Percentiles rank a stretch among this genome's conserved stretches.
Evolutionary conservation across 2,329 filamentous ascomycete species (phyloP).

Genomic region (Diaporthe capsici): DNA sequence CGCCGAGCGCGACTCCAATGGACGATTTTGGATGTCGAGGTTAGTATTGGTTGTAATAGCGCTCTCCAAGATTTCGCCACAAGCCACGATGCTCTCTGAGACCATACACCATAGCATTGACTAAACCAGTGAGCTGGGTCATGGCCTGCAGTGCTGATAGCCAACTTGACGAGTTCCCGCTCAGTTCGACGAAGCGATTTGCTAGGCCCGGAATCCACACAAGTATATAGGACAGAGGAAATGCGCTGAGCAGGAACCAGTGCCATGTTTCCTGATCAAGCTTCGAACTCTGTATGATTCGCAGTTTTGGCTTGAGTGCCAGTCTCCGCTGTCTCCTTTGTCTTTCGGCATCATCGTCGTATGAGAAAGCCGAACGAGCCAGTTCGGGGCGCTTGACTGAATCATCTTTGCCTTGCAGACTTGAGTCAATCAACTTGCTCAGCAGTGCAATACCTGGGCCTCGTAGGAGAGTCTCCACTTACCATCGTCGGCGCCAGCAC

Average conservation of each 20-base stretch:
- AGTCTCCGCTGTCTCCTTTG: neutral
- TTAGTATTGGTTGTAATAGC: constrained; percentile 17
- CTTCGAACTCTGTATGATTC: constrained; percentile 18
- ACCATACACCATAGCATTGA: constrained; percentile 41
- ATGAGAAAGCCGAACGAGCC: constrained; percentile 18
- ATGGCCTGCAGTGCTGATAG: constrained; percentile 36
- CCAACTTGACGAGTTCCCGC: constrained; percentile 23
- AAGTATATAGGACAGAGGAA: constrained; percentile 38
- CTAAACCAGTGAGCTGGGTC: constrained; percentile 38
- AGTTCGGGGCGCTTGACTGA: constrained; percentile 4
- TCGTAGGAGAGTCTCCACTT: neutral
- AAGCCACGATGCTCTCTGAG: constrained; percentile 36
- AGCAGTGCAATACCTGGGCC: no score
- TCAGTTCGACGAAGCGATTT: constrained; percentile 39
- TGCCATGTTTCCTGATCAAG: constrained; percentile 39
- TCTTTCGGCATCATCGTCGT: constrained; percentile 22
- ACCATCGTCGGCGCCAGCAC: neutral
- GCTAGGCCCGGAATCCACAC: constrained; percentile 40
- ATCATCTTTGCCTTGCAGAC: neutral
- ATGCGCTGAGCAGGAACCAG: constrained; percentile 38
- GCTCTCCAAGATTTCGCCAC: constrained; percentile 17
- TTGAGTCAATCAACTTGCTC: neutral
- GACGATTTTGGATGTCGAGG: neutral
- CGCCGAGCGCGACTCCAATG: neutral
- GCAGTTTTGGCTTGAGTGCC: constrained; percentile 8